A percentile compares a stretch with the other conserved stretches of the same genome.
Conservation (phyloP, 768 basidiomycete species). For the Obba rivulosa region DNA sequence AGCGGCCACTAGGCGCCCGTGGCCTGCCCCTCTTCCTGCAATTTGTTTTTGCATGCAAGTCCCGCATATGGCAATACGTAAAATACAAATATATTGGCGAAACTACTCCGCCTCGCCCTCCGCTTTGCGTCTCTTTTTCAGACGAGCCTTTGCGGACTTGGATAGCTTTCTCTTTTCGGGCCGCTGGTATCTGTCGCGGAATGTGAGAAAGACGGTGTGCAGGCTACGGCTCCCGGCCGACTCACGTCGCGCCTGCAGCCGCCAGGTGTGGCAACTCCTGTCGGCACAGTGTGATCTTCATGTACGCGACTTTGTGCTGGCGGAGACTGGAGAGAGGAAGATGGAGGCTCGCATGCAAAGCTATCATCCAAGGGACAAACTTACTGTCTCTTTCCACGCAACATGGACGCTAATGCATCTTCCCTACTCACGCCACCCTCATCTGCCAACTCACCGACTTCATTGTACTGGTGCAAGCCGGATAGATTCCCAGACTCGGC, state of each 20-base stretch:
- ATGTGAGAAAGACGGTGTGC: neutral
- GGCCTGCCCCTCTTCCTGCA: no score
- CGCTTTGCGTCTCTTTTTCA: constrained; percentile 40
- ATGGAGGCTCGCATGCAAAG: no score
- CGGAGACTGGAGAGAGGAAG: constrained; percentile 37
- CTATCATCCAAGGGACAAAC: constrained; percentile 23
- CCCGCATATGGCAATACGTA: no score
- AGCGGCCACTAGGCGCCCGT: no score
- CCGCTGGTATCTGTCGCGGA: constrained; percentile 46
- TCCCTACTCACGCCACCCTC: constrained; percentile 20
- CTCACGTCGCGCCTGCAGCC: constrained; percentile 45
- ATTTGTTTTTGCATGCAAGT: no score
- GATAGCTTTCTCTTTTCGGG: constrained; percentile 49
- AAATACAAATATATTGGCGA: no score
- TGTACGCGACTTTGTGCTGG: constrained; percentile 55
- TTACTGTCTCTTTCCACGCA: constrained; percentile 59
- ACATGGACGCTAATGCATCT: constrained; percentile 31
- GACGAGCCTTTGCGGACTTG: constrained; percentile 51
- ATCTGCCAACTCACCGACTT: constrained; percentile 53
- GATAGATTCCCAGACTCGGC: constrained; percentile 27
- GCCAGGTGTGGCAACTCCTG: constrained; percentile 32
- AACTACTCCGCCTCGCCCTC: constrained; percentile 6
- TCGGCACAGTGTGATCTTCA: constrained; percentile 62
- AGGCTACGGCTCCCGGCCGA: neutral
- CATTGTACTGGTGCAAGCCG: constrained; percentile 77